Percentiles rank a stretch among this genome's conserved stretches.
Evolutionary conservation across 306 rosid species (phyloP).

Genomic region (Amphicarpaea edgeworthii): DNA sequence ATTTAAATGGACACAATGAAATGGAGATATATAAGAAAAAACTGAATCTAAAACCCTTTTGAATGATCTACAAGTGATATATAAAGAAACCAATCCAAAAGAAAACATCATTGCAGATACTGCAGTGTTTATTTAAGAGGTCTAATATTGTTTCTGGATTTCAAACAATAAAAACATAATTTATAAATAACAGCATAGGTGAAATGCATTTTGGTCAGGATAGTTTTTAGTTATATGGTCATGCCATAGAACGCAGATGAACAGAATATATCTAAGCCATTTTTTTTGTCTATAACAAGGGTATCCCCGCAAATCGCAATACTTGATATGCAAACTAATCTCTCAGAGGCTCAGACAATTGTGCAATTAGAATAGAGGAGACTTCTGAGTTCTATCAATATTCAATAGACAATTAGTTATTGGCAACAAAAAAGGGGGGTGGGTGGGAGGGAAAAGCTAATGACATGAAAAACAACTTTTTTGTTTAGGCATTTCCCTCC

Average conservation of each 20-base stretch:
- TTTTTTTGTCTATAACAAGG: background rate
- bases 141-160: constrained; percentile 19
- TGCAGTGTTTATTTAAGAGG: background rate
- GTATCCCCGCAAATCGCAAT: background rate
- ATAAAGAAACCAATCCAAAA: background rate
- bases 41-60: background rate
- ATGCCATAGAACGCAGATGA: background rate
- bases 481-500: background rate
- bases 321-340: background rate
- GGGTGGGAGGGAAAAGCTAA: background rate
- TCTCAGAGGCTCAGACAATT: background rate
- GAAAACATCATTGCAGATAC: constrained; percentile 18
- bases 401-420: background rate
- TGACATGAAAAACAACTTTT: background rate
- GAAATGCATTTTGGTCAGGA: constrained; percentile 19
- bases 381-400: too few species aligned
- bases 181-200: background rate
- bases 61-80: background rate
- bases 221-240: background rate
- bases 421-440: background rate
- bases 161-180: background rate
- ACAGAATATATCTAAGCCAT: background rate
- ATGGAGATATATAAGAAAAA: constrained; percentile 4
- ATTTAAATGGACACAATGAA: constrained; percentile 6
- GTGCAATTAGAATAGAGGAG: background rate